Percentiles rank a stretch among this genome's conserved stretches.
Evolutionary conservation across 2,329 filamentous ascomycete species (phyloP).

Genomic region (Beauveria scarabaeidicola): DNA sequence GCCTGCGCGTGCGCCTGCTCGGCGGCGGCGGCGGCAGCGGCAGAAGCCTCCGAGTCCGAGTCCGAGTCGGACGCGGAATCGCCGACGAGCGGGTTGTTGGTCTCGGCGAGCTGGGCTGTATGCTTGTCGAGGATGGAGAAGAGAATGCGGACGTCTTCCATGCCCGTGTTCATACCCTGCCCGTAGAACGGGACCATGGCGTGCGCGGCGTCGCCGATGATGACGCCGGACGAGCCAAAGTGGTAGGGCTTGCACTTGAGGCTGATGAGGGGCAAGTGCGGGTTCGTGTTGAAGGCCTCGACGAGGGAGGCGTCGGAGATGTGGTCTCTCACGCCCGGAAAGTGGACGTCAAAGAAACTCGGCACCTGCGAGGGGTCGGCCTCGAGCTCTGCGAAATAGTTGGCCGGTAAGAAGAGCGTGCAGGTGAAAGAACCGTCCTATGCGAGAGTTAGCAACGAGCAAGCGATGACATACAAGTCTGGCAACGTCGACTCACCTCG

Average conservation of each 20-base stretch:
- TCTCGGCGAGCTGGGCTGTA: conserved; percentile 32
- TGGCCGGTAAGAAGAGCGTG: conserved; percentile 78
- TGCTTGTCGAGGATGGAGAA: conserved; percentile 74
- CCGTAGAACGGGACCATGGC: conserved; percentile 99
- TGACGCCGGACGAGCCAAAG: conserved; percentile 65
- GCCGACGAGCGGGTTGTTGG: conserved; percentile 30
- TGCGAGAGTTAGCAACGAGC: conserved; percentile 11
- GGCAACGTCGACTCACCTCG: conserved; percentile 33
- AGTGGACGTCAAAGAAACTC: conserved; percentile 71
- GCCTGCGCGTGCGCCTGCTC: conserved; percentile 52
- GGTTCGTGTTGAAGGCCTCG: conserved; percentile 69
- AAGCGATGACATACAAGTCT: too few relatives aligned
- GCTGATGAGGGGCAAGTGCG: conserved; percentile 85
- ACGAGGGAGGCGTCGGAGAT: conserved; percentile 61
- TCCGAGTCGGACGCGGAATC: neutral
- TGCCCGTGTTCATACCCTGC: conserved; percentile 93
- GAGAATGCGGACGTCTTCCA: conserved; percentile 86
- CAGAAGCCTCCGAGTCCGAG: conserved; percentile 11
- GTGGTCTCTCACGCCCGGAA: conserved; percentile 73
- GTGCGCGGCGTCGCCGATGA: conserved; percentile 89
- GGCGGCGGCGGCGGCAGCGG: conserved; percentile 34
- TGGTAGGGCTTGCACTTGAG: conserved; percentile 91
- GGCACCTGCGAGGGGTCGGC: conserved; percentile 50
- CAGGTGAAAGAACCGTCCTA: conserved; percentile 89
- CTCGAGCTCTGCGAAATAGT: conserved; percentile 61